A percentile compares a stretch with the other conserved stretches of the same genome.
phyloP scores from a whole-genome alignment of 164 flowering plant species.

The Vitis amurensis region DNA sequence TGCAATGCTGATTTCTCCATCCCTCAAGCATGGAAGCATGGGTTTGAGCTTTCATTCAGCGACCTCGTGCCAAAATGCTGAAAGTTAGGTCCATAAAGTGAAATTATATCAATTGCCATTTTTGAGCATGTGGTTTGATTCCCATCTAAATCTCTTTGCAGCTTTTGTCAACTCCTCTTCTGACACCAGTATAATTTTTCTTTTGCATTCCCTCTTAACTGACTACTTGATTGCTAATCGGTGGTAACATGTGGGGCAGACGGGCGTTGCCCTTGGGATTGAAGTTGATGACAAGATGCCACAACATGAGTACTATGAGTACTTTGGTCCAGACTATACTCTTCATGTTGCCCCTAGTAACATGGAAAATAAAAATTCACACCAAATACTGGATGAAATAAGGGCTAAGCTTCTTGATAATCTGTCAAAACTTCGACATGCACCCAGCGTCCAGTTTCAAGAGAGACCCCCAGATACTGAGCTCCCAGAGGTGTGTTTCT shows the following conservation, averaged over 20 bases:
- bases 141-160: too few species aligned
- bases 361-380: constrained; percentile 86
- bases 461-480: constrained; percentile 77
- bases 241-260: constrained; percentile 35
- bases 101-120: too few species aligned
- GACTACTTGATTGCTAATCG: too few species aligned
- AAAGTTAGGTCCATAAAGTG: too few species aligned
- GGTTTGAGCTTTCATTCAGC: too few species aligned
- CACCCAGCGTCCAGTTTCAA: constrained; percentile 81
- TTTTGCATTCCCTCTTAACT: too few species aligned
- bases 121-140: too few species aligned
- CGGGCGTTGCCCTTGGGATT: constrained; percentile 79
- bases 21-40: too few species aligned
- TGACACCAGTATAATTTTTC: too few species aligned
- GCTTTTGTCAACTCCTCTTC: too few species aligned
- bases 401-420: constrained; percentile 64
- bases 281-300: constrained; percentile 89
- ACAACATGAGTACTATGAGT: constrained; percentile 79
- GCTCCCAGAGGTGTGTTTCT: constrained; percentile 60
- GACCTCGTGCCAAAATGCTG: too few species aligned
- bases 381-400: constrained; percentile 59
- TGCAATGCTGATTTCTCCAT: too few species aligned
- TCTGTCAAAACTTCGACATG: constrained; percentile 76
- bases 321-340: constrained; percentile 84
- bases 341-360: constrained; percentile 92